Conservation (phyloP, 305 asterid species). For the Fraxinus platypoda region DNA sequence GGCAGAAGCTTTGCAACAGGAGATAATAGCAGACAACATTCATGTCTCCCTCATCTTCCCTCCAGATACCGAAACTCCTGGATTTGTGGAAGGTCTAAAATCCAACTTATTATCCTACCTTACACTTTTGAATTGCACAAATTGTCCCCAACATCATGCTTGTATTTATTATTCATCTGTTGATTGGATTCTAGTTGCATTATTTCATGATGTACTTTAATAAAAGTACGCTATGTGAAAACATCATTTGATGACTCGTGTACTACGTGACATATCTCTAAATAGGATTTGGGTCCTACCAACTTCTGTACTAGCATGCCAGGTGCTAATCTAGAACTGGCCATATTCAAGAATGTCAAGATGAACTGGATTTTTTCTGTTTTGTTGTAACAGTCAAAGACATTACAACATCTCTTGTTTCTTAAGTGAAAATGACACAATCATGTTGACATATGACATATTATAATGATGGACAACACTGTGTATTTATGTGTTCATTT, state of each 20-base stretch:
- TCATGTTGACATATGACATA: neutral
- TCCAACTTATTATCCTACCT: slow-evolving; percentile 3
- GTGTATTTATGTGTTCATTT: neutral
- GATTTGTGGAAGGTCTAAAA: slow-evolving; percentile 70
- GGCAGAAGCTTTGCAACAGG: slow-evolving; percentile 97
- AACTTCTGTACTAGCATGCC: neutral
- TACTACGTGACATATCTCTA: neutral
- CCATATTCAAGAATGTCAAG: neutral
- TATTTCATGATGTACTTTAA: neutral
- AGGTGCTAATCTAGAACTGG: neutral
- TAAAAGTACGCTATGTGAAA: neutral
- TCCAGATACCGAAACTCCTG: slow-evolving; percentile 97
- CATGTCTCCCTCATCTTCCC: slow-evolving; percentile 91
- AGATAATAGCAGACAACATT: slow-evolving; percentile 72
- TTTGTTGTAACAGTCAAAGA: neutral
- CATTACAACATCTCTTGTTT: neutral
- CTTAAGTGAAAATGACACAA: neutral
- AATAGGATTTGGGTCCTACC: neutral
- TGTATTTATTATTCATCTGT: neutral
- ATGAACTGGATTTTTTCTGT: neutral
- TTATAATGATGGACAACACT: neutral
- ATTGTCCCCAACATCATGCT: neutral
- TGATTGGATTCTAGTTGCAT: neutral
- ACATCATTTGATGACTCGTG: neutral
- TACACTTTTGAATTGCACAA: neutral